A percentile compares a stretch with the other conserved stretches of the same genome.
Conservation (phyloP, 257 asterid genomes). For the Coffea eugenioides region DNA sequence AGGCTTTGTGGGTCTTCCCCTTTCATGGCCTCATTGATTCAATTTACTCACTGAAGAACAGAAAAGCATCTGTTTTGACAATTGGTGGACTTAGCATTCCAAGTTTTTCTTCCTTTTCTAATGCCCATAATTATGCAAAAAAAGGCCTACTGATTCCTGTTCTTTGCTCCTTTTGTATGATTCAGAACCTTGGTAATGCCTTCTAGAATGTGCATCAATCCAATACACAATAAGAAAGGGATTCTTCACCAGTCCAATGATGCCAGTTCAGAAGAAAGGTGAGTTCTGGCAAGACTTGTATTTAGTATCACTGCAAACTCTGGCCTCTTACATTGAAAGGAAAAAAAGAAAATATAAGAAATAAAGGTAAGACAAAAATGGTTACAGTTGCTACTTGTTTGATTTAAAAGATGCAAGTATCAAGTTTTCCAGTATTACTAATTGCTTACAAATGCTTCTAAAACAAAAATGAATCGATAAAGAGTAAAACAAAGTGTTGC, state of each 20-base stretch:
- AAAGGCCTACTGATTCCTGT: slow-evolving; percentile 2
- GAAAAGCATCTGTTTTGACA: not conserved
- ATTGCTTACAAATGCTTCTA: not conserved
- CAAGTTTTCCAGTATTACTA: not conserved
- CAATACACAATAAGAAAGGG: slow-evolving; percentile 84
- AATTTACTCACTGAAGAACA: not conserved
- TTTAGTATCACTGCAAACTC: not conserved
- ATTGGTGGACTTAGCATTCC: not conserved
- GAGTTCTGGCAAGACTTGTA: slow-evolving; percentile 15
- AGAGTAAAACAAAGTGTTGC: not conserved
- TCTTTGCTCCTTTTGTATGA: slow-evolving; percentile 17
- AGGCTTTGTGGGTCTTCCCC: not conserved
- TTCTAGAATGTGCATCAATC: slow-evolving; percentile 91
- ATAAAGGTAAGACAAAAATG: not conserved
- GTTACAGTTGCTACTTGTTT: not conserved
- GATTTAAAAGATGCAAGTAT: not conserved
- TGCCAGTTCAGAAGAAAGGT: slow-evolving; percentile 68
- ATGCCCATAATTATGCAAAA: not conserved
- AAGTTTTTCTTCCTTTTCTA: not conserved
- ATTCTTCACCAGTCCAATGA: slow-evolving; percentile 61
- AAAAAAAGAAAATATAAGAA: not conserved
- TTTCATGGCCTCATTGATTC: not conserved
- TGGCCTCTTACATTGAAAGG: not conserved
- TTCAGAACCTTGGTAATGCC: slow-evolving; percentile 97
- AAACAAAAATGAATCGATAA: too few relatives aligned